Percentiles rank a stretch among this genome's conserved stretches.
Evolutionary conservation across 2,329 filamentous ascomycete species (phyloP).

Genomic region (Venturia aucupariae): DNA sequence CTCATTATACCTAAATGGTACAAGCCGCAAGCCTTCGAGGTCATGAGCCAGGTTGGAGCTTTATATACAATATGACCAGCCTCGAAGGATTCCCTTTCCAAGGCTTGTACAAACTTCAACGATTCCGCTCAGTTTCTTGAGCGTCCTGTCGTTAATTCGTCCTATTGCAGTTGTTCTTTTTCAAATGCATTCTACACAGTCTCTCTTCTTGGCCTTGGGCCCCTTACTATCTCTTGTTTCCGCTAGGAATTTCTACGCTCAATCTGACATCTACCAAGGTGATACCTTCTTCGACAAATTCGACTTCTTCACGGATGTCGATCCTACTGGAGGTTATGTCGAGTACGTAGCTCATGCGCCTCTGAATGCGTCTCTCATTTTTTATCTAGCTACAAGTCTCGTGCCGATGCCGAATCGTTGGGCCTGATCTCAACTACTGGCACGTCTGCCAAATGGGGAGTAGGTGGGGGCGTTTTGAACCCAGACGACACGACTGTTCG

Average conservation of each 20-base stretch:
- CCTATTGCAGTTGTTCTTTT: not conserved
- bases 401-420: not conserved
- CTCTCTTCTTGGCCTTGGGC: slow-evolving; percentile 8
- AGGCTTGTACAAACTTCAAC: not conserved
- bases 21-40: not conserved
- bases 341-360: slow-evolving; percentile 4
- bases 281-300: slow-evolving; percentile 14
- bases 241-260: slow-evolving; percentile 9
- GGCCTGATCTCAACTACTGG: not conserved
- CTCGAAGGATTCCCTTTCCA: not conserved
- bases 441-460: slow-evolving; percentile 10
- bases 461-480: not conserved
- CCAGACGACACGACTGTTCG: not conserved
- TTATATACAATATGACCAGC: not conserved
- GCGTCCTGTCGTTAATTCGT: slow-evolving; percentile 6
- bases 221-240: slow-evolving; percentile 1
- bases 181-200: slow-evolving; percentile 12
- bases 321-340: slow-evolving; percentile 16
- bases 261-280: slow-evolving; percentile 12
- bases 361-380: not conserved
- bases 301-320: slow-evolving; percentile 14
- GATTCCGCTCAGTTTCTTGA: not conserved
- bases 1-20: not conserved
- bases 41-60: not conserved
- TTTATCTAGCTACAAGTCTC: slow-evolving; percentile 3